Evolutionary conservation across 73 alveolate species (phyloP).

Genomic region (Tetrahymena malaccensis): DNA sequence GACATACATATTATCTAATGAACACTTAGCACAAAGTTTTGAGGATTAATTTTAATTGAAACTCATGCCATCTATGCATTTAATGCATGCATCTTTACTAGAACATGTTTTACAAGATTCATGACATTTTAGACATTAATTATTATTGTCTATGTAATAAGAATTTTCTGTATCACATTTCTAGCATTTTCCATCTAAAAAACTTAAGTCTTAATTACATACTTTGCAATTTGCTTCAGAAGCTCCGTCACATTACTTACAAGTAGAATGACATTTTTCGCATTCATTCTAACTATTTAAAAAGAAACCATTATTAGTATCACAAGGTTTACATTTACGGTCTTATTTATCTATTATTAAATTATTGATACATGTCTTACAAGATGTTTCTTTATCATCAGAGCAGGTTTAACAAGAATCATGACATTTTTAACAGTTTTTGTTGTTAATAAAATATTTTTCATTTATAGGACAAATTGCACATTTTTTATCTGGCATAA

Average conservation of each 20-base stretch:
- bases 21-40: neutral
- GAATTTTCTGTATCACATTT: neutral
- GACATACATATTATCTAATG: neutral
- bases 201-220: neutral
- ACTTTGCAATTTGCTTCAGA: neutral
- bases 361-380: neutral
- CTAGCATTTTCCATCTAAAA: neutral
- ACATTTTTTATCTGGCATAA: neutral
- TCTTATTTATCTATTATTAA: neutral
- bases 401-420: neutral
- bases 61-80: neutral
- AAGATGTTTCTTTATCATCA: neutral
- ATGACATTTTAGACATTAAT: neutral
- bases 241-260: neutral
- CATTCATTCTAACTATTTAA: neutral
- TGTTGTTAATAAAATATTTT: neutral
- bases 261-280: neutral
- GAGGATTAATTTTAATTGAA: neutral
- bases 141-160: neutral
- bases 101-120: neutral
- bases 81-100: neutral
- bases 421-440: neutral
- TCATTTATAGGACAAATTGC: neutral
- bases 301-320: neutral
- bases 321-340: neutral